Base-by-base conservation (phyloP, 805 yeast species). In the Schwanniomyces yamadae region DNA sequence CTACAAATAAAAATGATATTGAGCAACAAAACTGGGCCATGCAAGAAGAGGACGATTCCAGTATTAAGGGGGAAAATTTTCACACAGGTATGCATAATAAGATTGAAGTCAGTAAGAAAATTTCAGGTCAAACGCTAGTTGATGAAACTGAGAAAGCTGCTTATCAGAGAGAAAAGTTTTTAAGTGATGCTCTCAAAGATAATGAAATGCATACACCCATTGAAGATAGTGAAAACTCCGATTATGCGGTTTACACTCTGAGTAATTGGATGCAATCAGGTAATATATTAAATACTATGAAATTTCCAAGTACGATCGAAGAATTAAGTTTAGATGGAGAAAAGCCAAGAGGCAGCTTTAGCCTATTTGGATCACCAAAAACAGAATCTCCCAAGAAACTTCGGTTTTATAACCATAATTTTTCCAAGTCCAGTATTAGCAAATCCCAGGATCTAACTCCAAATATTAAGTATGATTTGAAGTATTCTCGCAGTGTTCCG, bases 181-280 rank as follows among this genome's bases (percentile, higher is more conserved):
- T 43, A 25, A 44, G 25, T 1, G 30, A 33, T 15, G 35, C 44
- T 15, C 33, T 46, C 22, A 37, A 37, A 15, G 28, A n/a, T n/a
- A n/a, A n/a, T n/a, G n/a, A n/a, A n/a, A n/a, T n/a, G n/a, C n/a
- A n/a, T n/a, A n/a, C 22, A 4, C 31, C 49, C 13, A 35, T 43
- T 21, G 44, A 46, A 18, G 21, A 15, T 4, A 11, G 18, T 13
- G 15, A 13, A 11, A 27, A 21, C n/a, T 22, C 26, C 3, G 40
- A 46, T 5, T 41, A 39, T 28, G 23, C 42, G 7, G 27, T 31
- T 13, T 47, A 42, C 29, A 39, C 33, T 11, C 26, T 33, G 7
- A 33, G 27, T 4, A 52, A 52, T 34, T 52, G 57, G 57, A 52
- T 52, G 57, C 52, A 44, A 28, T 40, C 50, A 6, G 38, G 44